Percentiles rank a stretch among this genome's conserved stretches.
These are phyloP conservation scores for Entoloma clypeatum DNA, from an alignment of 1,284 basidiomycete genomes.

Conservation along the genomic window DNA sequence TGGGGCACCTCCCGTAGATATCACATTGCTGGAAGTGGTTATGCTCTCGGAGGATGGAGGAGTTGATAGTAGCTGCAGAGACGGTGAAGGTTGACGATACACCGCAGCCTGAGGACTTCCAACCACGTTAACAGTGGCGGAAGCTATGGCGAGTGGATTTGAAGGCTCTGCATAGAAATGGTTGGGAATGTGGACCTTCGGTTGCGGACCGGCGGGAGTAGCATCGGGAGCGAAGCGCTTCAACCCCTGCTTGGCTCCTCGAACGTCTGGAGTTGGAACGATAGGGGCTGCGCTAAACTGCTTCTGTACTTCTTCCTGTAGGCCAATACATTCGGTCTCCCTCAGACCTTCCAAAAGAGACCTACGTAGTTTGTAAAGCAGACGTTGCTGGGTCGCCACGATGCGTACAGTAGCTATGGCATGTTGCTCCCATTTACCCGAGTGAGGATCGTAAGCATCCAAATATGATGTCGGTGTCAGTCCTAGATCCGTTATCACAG, in stretches of 20 bases:
- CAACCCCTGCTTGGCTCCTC: background rate
- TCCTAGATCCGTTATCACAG: constrained; percentile 48
- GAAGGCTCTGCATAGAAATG: constrained; percentile 8
- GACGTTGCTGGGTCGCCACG: constrained; percentile 39
- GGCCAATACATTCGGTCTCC: constrained; percentile 53
- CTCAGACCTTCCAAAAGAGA: constrained; percentile 51
- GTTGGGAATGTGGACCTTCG: constrained; percentile 16
- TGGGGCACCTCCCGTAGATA: background rate
- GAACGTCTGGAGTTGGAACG: constrained; percentile 2
- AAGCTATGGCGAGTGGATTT: background rate
- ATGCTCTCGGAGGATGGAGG: too few species aligned
- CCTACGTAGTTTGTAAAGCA: constrained; percentile 57
- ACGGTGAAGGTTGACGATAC: background rate
- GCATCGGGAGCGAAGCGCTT: constrained; percentile 8
- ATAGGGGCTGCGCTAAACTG: constrained; percentile 14
- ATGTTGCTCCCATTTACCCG: constrained; percentile 54
- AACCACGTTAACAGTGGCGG: background rate
- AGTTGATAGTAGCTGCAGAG: background rate
- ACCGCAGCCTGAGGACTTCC: background rate
- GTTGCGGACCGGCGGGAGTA: background rate
- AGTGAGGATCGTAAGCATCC: constrained; percentile 52
- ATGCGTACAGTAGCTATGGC: constrained; percentile 35
- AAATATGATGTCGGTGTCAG: constrained; percentile 49
- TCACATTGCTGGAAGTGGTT: background rate
- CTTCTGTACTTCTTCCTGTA: constrained; percentile 50